Evolutionary conservation across 257 asterid genomes (phyloP).

Genomic region (Verbena officinalis): DNA sequence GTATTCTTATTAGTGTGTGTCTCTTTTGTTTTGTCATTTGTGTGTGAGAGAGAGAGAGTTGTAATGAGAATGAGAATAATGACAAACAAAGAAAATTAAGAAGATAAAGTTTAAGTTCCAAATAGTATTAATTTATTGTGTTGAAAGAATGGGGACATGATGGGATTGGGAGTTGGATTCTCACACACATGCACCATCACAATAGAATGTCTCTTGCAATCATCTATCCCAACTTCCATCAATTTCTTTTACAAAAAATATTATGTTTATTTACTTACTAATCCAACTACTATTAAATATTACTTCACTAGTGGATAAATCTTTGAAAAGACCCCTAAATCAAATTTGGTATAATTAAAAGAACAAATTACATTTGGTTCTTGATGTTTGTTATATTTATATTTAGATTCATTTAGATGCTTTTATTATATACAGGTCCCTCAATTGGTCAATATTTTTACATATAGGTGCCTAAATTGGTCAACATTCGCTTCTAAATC

Average conservation of each 20-base stretch:
- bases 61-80: constrained; percentile 23
- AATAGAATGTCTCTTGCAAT: constrained; percentile 39
- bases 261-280: neutral
- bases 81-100: constrained; percentile 29
- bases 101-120: constrained; percentile 8
- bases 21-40: neutral
- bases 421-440: no score
- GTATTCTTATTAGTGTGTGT: constrained; percentile 4
- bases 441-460: no score
- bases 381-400: no score
- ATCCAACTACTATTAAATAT: constrained; percentile 15
- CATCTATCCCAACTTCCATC: constrained; percentile 32
- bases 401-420: no score
- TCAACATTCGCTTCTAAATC: no score
- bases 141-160: constrained; percentile 53
- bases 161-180: constrained; percentile 51
- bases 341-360: no score
- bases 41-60: neutral
- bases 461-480: no score
- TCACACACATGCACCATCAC: constrained; percentile 48
- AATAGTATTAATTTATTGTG: constrained; percentile 37
- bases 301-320: no score
- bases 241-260: no score
- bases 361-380: no score
- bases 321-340: no score